Evolutionary conservation across 2,329 filamentous ascomycete species (phyloP), one percentile per base, ranked within the genome.

Genomic region (Monilinia polystroma): DNA sequence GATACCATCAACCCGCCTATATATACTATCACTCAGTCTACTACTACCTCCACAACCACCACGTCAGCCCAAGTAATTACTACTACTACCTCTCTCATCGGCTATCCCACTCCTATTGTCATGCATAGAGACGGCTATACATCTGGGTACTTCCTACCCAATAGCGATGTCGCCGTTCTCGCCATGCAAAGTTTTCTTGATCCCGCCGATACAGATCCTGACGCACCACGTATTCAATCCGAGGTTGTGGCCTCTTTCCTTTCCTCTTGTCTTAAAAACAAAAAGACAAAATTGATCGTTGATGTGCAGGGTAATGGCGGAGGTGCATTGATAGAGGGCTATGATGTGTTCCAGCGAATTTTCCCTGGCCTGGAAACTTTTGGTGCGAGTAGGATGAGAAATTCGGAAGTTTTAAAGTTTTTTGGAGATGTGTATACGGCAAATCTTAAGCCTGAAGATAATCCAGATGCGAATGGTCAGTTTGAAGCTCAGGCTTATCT

Each of bases 261-360:
- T n/a, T 74, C 78, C 0, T 76, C 78, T 52, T 80, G 80, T 18
- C 80, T 80, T 64, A 70, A 75, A 3, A 77, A 78, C 0, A 79
- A 80, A 1, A 87, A 86, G 73, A 84, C 79, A 2, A 87, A 84
- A 73, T 78, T 91, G 3, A 80, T 90, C 47, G 83, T 91, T 66
- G 88, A 90, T 68, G 73, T 90, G 6, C 81, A 67, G 18, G 80
- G 79, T 4, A 91, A 91, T 70, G 79, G 79, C 0, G 88, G 88
- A 49, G 88, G 88, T 0, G 75, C 75, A 51, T 72, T 85, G 16
- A 69, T 77, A 12, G 77, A 79, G 2, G 82, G 80, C 0, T 81
- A 80, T 62, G 81, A 83, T 58, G 69, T 82, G 0, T 87, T 87
- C 72, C 73, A 75, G 5, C 73, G 80, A 49, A 70, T 74, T 64